Evolutionary conservation across 345 rosid species (phyloP).

Genomic region (Excoecaria agallocha): DNA sequence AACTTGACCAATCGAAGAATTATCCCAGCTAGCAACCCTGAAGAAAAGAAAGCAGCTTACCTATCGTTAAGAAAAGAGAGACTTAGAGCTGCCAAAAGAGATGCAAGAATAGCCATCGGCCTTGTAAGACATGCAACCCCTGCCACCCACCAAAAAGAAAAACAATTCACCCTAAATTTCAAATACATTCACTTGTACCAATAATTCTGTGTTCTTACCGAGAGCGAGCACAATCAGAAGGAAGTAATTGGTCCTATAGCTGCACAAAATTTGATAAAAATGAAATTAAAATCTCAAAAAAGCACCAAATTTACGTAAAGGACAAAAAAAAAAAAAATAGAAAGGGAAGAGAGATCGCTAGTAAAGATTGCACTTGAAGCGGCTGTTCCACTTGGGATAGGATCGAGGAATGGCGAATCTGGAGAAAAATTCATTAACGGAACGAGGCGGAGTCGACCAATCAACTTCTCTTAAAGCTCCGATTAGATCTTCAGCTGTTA

Average conservation of each 20-base stretch:
- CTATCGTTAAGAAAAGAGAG: slow-evolving; percentile 89
- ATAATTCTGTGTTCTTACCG: slow-evolving; percentile 44
- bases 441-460: slow-evolving; percentile 96
- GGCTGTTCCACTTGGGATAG: slow-evolving; percentile 81
- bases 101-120: slow-evolving; percentile 75
- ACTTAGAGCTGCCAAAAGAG: slow-evolving; percentile 60
- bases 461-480: slow-evolving; percentile 96
- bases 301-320: background rate
- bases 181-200: background rate
- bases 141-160: slow-evolving; percentile 33
- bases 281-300: background rate
- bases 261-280: slow-evolving; percentile 37
- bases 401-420: slow-evolving; percentile 85
- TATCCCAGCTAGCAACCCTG: background rate
- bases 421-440: slow-evolving; percentile 79
- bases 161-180: background rate
- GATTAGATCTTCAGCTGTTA: slow-evolving; percentile 85
- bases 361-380: slow-evolving; percentile 99
- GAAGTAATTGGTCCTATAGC: slow-evolving; percentile 95
- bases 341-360: slow-evolving; percentile 43
- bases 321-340: background rate
- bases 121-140: slow-evolving; percentile 48
- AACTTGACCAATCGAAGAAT: background rate
- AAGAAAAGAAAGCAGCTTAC: slow-evolving; percentile 26
- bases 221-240: slow-evolving; percentile 72